These are phyloP conservation scores for Leccinum sublutescens DNA, from an alignment of 768 basidiomycete species.

Conservation along the genomic window DNA sequence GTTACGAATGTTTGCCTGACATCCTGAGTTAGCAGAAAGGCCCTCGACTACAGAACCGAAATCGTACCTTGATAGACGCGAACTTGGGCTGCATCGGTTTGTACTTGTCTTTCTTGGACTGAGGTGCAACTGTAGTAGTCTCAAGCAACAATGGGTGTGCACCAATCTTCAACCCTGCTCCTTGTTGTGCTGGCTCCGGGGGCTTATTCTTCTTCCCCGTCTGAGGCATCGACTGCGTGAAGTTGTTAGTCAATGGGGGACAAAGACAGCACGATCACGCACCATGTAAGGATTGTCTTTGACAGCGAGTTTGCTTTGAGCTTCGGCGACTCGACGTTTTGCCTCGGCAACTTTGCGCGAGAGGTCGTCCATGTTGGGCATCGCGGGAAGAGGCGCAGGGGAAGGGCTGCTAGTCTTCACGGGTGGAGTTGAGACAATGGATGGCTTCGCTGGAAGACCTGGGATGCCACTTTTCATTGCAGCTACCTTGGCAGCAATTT, in stretches of 20 bases:
- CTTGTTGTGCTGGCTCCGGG: slow-evolving; percentile 69
- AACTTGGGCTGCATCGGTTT: slow-evolving; percentile 99
- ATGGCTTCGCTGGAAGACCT: slow-evolving; percentile 29
- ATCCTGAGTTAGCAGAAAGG: background rate
- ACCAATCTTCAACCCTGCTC: slow-evolving; percentile 85
- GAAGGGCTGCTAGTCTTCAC: slow-evolving; percentile 33
- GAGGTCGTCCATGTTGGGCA: slow-evolving; percentile 58
- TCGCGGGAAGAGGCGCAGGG: slow-evolving; percentile 39
- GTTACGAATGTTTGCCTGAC: slow-evolving; percentile 74
- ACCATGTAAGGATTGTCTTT: slow-evolving; percentile 92
- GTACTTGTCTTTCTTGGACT: slow-evolving; percentile 88
- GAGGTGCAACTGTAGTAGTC: slow-evolving; percentile 47
- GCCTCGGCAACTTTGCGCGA: slow-evolving; percentile 79
- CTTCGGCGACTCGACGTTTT: slow-evolving; percentile 78
- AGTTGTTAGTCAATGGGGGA: slow-evolving; percentile 1
- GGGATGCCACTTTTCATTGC: slow-evolving; percentile 55
- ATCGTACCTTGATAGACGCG: slow-evolving; percentile 80
- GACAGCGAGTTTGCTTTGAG: slow-evolving; percentile 69
- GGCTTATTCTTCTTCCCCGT: slow-evolving; percentile 52
- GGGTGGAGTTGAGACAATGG: slow-evolving; percentile 23
- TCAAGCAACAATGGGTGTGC: slow-evolving; percentile 86
- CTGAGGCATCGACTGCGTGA: slow-evolving; percentile 50
- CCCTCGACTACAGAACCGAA: background rate
- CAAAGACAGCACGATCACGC: slow-evolving; percentile 19
- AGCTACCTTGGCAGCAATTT: slow-evolving; percentile 83